Evolutionary conservation across 176 grass and related monocot genomes (phyloP), one percentile per base, ranked within the genome.

Genomic region (Oryza australiensis): DNA sequence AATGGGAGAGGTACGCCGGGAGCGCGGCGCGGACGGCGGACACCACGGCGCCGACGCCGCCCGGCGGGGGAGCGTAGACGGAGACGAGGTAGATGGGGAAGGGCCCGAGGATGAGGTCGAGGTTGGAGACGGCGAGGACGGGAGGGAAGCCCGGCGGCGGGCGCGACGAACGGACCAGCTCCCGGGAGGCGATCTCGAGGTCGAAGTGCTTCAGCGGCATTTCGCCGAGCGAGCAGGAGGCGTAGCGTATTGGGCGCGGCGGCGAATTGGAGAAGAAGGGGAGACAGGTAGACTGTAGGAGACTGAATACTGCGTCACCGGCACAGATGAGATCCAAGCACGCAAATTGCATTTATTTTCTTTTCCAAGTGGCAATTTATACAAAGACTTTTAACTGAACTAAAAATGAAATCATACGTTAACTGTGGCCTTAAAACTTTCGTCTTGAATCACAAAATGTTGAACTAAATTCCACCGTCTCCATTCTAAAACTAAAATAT

Each of bases 81-180:
- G 68, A 46, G 26, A 92, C 10, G 53, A 92, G 79, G 68, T 41
- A 70, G 79, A 79, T 72, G 33, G 62, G 90, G 83, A 92, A 88
- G 55, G 62, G 79, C 16, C 80, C 82, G 26, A 88, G 78, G 82
- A 91, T 14, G 68, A 85, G 90, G 82, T 91, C 90, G 68, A 91
- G 86, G 82, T 91, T 92, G 86, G 90, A 92, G n/a, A 76, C 87
- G 40, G 79, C 35, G 29, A 86, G 87, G 13, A 86, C 80, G 65
- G 79, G 33, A 3, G 86, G 80, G 64, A 71, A 76, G 34, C 24
- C 81, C 26, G 46, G 75, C 38, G 87, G 76, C 27, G 75, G 80
- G 23, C 51, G 32, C 43, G 90, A 89, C 37, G 90, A 87, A 9
- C 16, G 26, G 42, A 92, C 26, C 42, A 89, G 80, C 27, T 59